Percentiles rank a stretch among this genome's conserved stretches.
Evolutionary conservation across 2,329 filamentous ascomycete genomes (phyloP).

Genomic region (Lasiodiplodia gonubiensis): DNA sequence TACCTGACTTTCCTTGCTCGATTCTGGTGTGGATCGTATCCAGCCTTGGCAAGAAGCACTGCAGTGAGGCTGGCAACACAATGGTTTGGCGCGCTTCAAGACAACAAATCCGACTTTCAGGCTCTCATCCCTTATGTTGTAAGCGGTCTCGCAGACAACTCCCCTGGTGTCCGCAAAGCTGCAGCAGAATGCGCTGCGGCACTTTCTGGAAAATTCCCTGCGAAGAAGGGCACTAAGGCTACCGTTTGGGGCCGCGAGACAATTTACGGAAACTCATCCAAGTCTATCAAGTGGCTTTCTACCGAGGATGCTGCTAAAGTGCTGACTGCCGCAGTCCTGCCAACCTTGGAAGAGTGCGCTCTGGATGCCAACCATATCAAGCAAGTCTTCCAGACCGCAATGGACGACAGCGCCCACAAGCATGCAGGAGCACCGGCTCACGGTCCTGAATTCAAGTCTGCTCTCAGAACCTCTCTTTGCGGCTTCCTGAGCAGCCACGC

Average conservation of each 20-base stretch:
- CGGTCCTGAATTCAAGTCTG: conserved; percentile 62
- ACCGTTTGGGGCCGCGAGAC: conserved; percentile 42
- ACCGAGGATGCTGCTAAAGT: conserved; percentile 65
- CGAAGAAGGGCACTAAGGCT: conserved; percentile 43
- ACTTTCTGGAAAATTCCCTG: conserved; percentile 30
- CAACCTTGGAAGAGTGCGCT: conserved; percentile 82
- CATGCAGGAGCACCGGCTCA: conserved; percentile 32
- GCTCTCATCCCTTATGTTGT: conserved; percentile 82
- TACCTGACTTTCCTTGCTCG: conserved; percentile 78
- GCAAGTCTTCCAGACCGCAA: conserved; percentile 63
- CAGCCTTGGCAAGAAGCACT: conserved; percentile 69
- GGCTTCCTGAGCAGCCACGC: conserved; percentile 77
- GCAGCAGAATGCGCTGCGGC: conserved; percentile 68
- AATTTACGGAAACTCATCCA: conserved; percentile 66
- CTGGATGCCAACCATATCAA: conserved; percentile 76
- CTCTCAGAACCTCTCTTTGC: conserved; percentile 68
- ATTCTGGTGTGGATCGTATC: conserved; percentile 74
- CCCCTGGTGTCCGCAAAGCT: conserved; percentile 75
- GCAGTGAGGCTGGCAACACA: conserved; percentile 65
- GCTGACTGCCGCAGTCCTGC: conserved; percentile 70
- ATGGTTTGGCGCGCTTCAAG: conserved; percentile 37
- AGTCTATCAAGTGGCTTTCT: conserved; percentile 62
- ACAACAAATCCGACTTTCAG: conserved; percentile 70
- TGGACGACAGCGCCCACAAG: conserved; percentile 59
- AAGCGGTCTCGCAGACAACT: conserved; percentile 74